These are phyloP conservation scores for Rutstroemia sp. DNA, from an alignment of 2,329 filamentous ascomycete genomes.

Conservation along the genomic window DNA sequence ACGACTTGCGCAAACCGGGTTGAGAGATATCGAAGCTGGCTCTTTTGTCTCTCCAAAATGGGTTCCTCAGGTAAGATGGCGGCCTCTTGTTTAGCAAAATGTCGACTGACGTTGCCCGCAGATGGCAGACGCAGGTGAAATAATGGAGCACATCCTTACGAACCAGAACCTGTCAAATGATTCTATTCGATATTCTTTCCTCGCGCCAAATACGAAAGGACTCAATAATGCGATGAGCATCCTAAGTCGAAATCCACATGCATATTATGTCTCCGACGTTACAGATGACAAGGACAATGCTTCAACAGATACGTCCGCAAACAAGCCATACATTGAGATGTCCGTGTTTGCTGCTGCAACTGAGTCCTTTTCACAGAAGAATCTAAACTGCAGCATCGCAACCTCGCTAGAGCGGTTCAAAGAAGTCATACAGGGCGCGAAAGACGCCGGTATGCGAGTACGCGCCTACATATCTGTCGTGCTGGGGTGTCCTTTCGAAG, in stretches of 20 bases:
- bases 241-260: conserved; percentile 48
- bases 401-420: conserved; percentile 65
- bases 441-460: conserved; percentile 57
- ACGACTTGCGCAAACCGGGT: conserved; percentile 58
- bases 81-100: not conserved
- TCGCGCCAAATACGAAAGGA: conserved; percentile 71
- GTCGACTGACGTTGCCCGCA: conserved; percentile 27
- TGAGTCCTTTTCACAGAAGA: conserved; percentile 71
- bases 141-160: conserved; percentile 61
- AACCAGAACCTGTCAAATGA: conserved; percentile 44
- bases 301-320: conserved; percentile 13
- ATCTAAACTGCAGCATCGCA: conserved; percentile 73
- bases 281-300: conserved; percentile 10
- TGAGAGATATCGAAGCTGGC: conserved; percentile 70
- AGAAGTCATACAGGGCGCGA: conserved; percentile 62
- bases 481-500: conserved; percentile 71
- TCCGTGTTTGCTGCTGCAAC: conserved; percentile 79
- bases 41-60: conserved; percentile 80
- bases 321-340: conserved; percentile 51
- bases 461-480: conserved; percentile 77
- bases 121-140: conserved; percentile 74
- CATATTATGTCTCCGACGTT: conserved; percentile 39
- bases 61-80: conserved; percentile 61
- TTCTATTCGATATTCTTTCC: conserved; percentile 69
- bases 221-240: conserved; percentile 53